Percentiles rank a stretch among this genome's conserved stretches.
These are phyloP conservation scores for Neoarthrinium moseri DNA, from an alignment of 2,329 filamentous ascomycete species.

Conservation along the genomic window DNA sequence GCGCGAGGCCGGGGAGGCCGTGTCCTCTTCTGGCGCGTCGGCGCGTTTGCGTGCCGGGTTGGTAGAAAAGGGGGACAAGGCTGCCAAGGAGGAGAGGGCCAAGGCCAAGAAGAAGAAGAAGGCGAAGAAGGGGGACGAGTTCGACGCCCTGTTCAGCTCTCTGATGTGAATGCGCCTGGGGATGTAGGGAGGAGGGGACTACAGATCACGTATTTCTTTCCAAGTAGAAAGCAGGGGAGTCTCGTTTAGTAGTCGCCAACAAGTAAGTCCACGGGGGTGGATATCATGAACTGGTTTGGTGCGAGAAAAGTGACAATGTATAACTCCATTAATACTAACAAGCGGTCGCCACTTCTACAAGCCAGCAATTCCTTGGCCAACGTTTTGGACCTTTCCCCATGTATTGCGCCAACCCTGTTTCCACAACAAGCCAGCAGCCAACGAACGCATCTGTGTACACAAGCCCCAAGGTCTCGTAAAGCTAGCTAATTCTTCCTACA, in stretches of 20 bases:
- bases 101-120: slow-evolving; percentile 50
- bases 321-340: not conserved
- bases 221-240: too few relatives aligned
- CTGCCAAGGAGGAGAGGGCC: slow-evolving; percentile 2
- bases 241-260: too few relatives aligned
- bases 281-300: too few relatives aligned
- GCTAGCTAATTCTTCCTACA: too few relatives aligned
- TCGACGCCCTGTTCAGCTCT: slow-evolving; percentile 71
- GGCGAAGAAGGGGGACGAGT: slow-evolving; percentile 60
- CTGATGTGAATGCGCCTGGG: slow-evolving; percentile 46
- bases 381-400: not conserved
- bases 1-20: slow-evolving; percentile 5
- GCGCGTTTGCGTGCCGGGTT: slow-evolving; percentile 8
- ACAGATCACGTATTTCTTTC: too few relatives aligned
- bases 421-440: not conserved
- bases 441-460: not conserved
- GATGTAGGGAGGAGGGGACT: too few relatives aligned
- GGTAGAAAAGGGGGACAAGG: slow-evolving; percentile 12
- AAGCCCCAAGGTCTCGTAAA: not conserved
- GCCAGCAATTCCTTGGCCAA: not conserved
- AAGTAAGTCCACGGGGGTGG: too few relatives aligned
- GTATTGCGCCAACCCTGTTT: not conserved
- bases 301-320: too few relatives aligned
- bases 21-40: not conserved
- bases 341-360: not conserved